These are phyloP conservation scores for Boletus patriciae DNA, from an alignment of 768 basidiomycete genomes.

Conservation along the genomic window DNA sequence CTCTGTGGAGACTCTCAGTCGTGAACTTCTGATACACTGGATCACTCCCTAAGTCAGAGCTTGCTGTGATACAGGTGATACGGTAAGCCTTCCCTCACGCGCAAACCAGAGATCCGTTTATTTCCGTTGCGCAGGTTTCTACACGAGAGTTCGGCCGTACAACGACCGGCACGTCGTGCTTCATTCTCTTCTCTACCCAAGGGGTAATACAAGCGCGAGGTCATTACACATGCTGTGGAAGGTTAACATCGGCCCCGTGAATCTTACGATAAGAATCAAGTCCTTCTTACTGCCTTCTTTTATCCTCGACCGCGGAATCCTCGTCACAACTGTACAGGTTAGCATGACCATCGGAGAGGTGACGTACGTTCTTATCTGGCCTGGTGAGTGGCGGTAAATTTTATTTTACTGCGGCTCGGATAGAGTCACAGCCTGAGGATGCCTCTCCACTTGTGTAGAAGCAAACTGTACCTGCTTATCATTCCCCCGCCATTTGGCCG, in stretches of 20 bases:
- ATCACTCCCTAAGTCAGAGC: background rate
- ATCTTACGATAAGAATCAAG: background rate
- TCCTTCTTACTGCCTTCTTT: background rate
- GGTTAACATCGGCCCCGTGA: background rate
- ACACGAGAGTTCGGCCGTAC: background rate
- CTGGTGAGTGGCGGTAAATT: background rate
- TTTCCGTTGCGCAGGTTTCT: background rate
- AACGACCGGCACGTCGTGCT: background rate
- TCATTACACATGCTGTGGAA: background rate
- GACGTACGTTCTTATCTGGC: background rate
- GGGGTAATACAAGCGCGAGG: background rate
- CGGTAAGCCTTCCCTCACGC: background rate
- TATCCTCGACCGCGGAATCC: background rate
- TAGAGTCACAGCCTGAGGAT: background rate
- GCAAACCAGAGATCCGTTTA: background rate
- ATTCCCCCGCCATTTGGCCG: background rate
- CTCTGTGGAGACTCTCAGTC: too few species aligned
- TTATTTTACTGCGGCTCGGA: background rate
- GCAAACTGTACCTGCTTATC: too few species aligned
- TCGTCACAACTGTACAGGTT: background rate
- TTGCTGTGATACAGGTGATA: background rate
- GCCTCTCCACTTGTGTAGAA: background rate
- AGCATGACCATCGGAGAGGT: background rate
- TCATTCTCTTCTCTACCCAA: background rate
- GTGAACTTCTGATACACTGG: too few species aligned